Percentiles rank a stretch among this genome's conserved stretches.
Evolutionary conservation across 2,329 filamentous ascomycete species (phyloP).

Genomic region (Botrytis pseudocinerea): DNA sequence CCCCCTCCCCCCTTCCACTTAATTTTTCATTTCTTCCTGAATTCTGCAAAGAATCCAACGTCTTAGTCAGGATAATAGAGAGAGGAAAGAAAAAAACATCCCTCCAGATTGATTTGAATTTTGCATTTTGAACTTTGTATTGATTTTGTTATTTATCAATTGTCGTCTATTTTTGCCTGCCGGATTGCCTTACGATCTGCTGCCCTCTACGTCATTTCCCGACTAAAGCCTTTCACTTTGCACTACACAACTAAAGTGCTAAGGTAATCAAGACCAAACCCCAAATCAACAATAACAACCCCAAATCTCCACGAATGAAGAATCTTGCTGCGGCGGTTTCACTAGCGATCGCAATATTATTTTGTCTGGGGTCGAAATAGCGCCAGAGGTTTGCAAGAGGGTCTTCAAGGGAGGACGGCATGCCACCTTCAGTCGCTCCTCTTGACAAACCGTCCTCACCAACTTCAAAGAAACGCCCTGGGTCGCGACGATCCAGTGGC

Average conservation of each 20-base stretch:
- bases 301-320: constrained; percentile 22
- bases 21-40: not conserved
- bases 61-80: not conserved
- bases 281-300: constrained; percentile 10
- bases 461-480: constrained; percentile 31
- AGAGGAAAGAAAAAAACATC: not conserved
- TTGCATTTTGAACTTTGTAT: not conserved
- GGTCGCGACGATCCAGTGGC: constrained; percentile 33
- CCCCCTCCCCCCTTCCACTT: not conserved
- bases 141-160: not conserved
- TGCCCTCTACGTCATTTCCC: constrained; percentile 18
- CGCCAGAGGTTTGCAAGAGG: constrained; percentile 23
- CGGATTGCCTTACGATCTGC: constrained; percentile 13
- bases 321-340: constrained; percentile 18
- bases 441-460: constrained; percentile 36
- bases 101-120: not conserved
- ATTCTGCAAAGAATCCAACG: not conserved
- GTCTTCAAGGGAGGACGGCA: constrained; percentile 29
- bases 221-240: constrained; percentile 15
- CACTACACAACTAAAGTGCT: not conserved
- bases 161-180: constrained; percentile 9
- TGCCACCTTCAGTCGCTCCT: constrained; percentile 41
- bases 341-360: constrained; percentile 22
- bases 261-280: constrained; percentile 7
- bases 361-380: constrained; percentile 24